Base-by-base conservation (phyloP, 352 stramenopile genomes). In the Globisporangium megalacanthum region DNA sequence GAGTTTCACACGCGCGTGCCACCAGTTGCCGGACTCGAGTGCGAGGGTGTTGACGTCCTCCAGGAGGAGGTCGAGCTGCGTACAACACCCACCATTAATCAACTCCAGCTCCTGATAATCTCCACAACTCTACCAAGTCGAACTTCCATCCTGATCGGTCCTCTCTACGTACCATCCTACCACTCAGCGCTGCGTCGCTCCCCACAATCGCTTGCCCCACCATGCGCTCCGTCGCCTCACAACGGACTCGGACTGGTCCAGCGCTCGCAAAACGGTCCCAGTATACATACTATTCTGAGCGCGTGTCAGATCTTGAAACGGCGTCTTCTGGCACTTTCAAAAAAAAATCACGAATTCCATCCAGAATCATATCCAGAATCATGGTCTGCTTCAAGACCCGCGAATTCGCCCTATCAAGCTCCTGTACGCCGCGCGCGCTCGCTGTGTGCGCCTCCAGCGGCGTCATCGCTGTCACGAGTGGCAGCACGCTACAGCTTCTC, bases 1-100 rank as follows among this genome's bases (percentile, higher is more conserved):
- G 46, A 88, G 58, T 35, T 74, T 73, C n/a, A 86, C 70, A 54
- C 80, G 69, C 25, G 77, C 65, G 45, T 88, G 77, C 83, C 83
- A 92, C 78, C 81, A 91, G 49, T 79, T 85, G 22, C 65, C 46
- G n/a, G 20, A 13, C 10, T 78, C 69, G 5, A 31, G 49, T 36
- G 62, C 62, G n/a, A 86, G 52, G 0, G 54, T 36, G 0, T 70
- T 65, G 17, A 71, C 57, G 41, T 89, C 77, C 49, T 89, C 79
- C 15, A 73, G 50, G 20, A 88, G 57, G 22, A 88, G 73, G 29
- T 73, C 64, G 17, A 72, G 71, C 79, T 89, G 49, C 44, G 13
- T 49, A 15, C 14, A 42, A 39, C 15, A 10, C 4, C 9, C 46
- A n/a, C 3, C 35, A 39, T 13, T 13, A 39, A 39, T 13, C 35